Evolutionary conservation across 2,329 filamentous ascomycete species (phyloP).

Genomic region (Scedosporium boydii): DNA sequence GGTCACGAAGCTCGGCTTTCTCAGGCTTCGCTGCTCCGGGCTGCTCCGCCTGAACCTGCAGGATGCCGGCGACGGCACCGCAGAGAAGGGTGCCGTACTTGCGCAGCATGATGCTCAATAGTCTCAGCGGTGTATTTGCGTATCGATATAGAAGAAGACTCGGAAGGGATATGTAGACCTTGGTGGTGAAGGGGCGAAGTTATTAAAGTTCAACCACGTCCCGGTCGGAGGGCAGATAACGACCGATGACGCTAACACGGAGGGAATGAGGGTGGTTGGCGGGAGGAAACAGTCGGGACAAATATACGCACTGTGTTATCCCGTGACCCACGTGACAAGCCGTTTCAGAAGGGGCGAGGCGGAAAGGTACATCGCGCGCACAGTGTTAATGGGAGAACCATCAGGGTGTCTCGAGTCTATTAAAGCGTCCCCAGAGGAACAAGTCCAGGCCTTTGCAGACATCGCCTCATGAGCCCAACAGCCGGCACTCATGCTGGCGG

Average conservation of each 20-base stretch:
- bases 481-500: too few species aligned
- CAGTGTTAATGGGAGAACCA: neutral
- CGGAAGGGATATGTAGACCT: neutral
- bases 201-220: neutral
- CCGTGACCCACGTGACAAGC: neutral
- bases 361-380: neutral
- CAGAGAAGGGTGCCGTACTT: neutral
- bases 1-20: slow-evolving; percentile 68
- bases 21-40: slow-evolving; percentile 72
- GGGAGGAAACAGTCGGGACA: neutral
- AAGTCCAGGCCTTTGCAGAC: too few species aligned
- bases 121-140: neutral
- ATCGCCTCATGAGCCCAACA: too few species aligned
- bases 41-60: slow-evolving; percentile 47
- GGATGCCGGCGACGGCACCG: slow-evolving; percentile 13
- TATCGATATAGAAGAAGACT: neutral
- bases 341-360: neutral
- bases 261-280: neutral
- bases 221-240: neutral
- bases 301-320: neutral
- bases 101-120: neutral
- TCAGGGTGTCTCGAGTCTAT: neutral
- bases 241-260: neutral
- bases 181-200: neutral
- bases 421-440: neutral